Percentiles rank a stretch among this genome's conserved stretches.
Conservation (phyloP, 257 asterid species). For the Sherardia arvensis region DNA sequence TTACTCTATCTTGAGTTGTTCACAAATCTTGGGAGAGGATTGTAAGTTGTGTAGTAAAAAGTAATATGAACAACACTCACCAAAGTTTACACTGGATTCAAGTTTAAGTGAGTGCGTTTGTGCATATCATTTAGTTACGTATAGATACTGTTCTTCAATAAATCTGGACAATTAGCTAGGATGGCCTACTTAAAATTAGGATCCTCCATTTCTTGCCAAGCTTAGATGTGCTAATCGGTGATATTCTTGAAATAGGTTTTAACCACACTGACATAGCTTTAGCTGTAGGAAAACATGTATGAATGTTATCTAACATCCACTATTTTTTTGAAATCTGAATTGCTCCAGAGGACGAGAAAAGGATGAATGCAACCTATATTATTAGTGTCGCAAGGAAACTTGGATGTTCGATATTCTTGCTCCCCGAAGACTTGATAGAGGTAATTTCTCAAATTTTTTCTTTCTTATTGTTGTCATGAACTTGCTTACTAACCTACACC, state of each 20-base stretch:
- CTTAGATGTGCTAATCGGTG: not conserved
- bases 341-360: constrained; percentile 66
- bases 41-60: not conserved
- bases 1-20: too few species aligned
- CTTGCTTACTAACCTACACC: not conserved
- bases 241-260: not conserved
- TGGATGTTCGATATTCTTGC: constrained; percentile 94
- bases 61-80: not conserved
- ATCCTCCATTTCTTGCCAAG: not conserved
- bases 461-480: not conserved
- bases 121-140: not conserved
- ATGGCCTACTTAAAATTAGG: not conserved
- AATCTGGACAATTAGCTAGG: not conserved
- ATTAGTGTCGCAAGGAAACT: constrained; percentile 94
- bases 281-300: not conserved
- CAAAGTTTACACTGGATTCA: not conserved
- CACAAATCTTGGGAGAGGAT: not conserved
- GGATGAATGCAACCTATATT: constrained; percentile 86
- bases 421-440: constrained; percentile 91
- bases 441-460: constrained; percentile 22
- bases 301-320: not conserved
- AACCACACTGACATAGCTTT: not conserved
- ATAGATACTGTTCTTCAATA: not conserved
- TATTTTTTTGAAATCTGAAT: not conserved
- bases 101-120: not conserved